phyloP scores from a whole-genome alignment of 31 red algal genomes.

The Asparagopsis taxiformis region DNA sequence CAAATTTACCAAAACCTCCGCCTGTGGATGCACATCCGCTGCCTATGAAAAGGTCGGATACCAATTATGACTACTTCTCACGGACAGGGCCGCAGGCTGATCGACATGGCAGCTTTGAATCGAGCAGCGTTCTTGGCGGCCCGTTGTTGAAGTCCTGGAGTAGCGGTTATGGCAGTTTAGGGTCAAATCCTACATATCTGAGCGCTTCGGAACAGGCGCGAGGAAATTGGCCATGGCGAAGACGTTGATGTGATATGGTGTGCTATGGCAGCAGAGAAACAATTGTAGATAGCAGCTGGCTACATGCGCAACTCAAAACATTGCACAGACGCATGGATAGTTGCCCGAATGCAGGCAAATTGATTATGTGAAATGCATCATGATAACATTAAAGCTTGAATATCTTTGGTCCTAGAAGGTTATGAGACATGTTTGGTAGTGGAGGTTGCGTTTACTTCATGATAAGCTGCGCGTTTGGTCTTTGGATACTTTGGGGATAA shows the following conservation, averaged over 20 bases:
- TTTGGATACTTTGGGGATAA: no score
- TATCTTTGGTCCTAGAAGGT: no score
- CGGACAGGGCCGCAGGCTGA: not conserved
- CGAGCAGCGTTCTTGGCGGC: not conserved
- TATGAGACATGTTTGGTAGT: no score
- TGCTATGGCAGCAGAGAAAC: not conserved
- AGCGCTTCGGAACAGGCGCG: not conserved
- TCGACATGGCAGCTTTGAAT: not conserved
- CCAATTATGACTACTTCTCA: not conserved
- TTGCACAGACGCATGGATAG: not conserved
- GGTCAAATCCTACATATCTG: not conserved
- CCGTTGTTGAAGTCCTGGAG: not conserved
- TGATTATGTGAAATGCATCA: no score
- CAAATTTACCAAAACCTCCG: not conserved
- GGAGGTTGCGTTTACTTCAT: no score
- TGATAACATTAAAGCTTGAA: no score
- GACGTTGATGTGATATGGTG: not conserved
- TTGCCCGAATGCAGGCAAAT: not conserved
- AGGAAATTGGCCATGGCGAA: not conserved
- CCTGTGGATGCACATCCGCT: not conserved
- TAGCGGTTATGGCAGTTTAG: not conserved
- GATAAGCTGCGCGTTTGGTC: no score
- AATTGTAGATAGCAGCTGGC: not conserved
- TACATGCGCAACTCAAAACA: not conserved
- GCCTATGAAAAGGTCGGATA: not conserved